Base-by-base conservation (phyloP, 2,329 filamentous ascomycete genomes). In the Alternaria alternata region DNA sequence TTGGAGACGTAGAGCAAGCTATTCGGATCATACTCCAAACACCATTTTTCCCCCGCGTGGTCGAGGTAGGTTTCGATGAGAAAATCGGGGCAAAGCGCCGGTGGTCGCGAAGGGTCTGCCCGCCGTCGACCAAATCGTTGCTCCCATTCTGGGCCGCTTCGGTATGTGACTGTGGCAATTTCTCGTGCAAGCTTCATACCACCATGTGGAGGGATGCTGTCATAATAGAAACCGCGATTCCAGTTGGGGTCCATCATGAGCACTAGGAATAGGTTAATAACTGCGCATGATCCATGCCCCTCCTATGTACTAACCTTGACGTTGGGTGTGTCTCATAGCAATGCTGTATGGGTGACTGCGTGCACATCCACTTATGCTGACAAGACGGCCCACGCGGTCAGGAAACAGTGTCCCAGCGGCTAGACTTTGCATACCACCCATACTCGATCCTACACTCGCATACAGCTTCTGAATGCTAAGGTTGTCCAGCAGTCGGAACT, bases 171-270 rank as follows among this genome's bases (percentile, higher is more conserved):
- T 1, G 95, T 99, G 16, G 95, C 95, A 71, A 99, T 99, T 80
- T 99, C 92, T 60, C 95, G 89, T 0, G 95, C 94, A 7, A 99
- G 89, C 81, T 99, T 99, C 94, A 99, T 98, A 51, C 95, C 95
- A 0, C 91, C 89, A 74, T 99, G 95, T 0, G 95, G 95, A 2
- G 95, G 95, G 7, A 99, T 88, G 42, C 84, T 82, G 72, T 89
- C 90, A 64, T 86, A 87, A 83, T 98, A 98, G 81, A 94, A 96
- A 2, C 95, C 95, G 36, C 95, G 88, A 68, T 92, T 92, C 95
- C 95, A 99, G 73, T 96, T 93, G 3, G 94, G 93, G 73, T 99
- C 95, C 91, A 97, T 97, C 94, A 99, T 98, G 48, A 99, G 86
- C 1, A 97, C 95, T 81, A 56, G 43, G 12, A 7, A 22, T 20